Evolutionary conservation across 371 early-diverging fungal genomes (phyloP), one percentile per base, ranked within the genome.

Genomic region (Apophysomyces ossiformis): DNA sequence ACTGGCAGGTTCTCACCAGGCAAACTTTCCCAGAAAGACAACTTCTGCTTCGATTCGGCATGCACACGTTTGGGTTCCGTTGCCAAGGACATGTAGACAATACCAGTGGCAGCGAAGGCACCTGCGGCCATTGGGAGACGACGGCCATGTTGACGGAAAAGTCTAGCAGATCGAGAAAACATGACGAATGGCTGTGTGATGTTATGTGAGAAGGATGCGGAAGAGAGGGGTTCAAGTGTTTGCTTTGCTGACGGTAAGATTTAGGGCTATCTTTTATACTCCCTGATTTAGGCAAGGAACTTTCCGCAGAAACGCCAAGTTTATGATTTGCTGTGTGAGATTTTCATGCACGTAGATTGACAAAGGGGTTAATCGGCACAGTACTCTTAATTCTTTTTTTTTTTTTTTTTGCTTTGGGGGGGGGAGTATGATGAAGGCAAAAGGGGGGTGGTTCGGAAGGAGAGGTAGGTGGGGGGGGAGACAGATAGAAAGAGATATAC

Each of bases 1-100:
- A 75, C 81, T 44, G 81, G 81, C 43, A 69, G 69, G 37, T 80
- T 80, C 54, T 80, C 81, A 66, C 81, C 81, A 68, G 81, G 81
- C n/a, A 80, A 63, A 35, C 65, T 75, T 37, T 80, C 68, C 81
- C 81, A 80, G 46, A 80, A 75, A 8, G 77, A 77, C 26, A 80
- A 54, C 37, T 70, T 68, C 44, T 77, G 69, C 26, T 71, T 69
- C 18, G 76, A 73, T 50, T 80, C 81, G 50, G 81, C 81, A 46
- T 77, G 77, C 2, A 75, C 81, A 9, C 69, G 66, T 21, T 50
- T 61, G 16, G 65, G 58, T 26, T 77, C 72, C 11, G 77, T 68
- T 7, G 41, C 43, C 35, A 72, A 16, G 13, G 72, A 73, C 50
- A 80, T 65, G 16, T 66, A 63, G 12, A 68, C 65, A 63, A 71